A percentile compares a stretch with the other conserved stretches of the same genome.
phyloP scores from a whole-genome alignment of 495 filamentous ascomycete species.

The Talaromyces adpressus region DNA sequence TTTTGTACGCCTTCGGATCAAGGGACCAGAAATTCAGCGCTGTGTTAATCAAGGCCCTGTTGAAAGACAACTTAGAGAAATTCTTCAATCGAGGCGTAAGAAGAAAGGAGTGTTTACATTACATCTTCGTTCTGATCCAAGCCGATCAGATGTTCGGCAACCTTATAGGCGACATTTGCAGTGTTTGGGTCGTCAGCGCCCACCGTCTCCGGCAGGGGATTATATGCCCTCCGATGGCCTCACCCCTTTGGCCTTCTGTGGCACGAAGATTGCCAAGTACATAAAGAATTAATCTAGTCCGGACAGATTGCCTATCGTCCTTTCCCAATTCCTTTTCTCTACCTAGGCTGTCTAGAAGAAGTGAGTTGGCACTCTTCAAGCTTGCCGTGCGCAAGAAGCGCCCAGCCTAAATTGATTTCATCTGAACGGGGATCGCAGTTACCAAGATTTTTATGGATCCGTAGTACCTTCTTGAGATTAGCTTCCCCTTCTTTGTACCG shows the following conservation, averaged over 20 bases:
- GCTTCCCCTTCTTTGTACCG: background rate
- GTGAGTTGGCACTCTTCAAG: background rate
- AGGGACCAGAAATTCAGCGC: conserved; percentile 16
- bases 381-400: background rate
- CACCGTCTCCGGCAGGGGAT: conserved; percentile 18
- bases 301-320: conserved; percentile 16
- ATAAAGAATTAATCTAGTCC: conserved; percentile 24
- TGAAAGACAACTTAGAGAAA: background rate
- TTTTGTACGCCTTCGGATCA: conserved; percentile 13
- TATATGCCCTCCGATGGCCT: conserved; percentile 17
- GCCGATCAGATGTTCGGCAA: conserved; percentile 23
- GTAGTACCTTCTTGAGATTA: conserved; percentile 2
- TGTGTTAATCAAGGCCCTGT: conserved; percentile 16
- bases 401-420: conserved; percentile 1
- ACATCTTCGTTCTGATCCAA: conserved; percentile 12
- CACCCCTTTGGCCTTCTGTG: conserved; percentile 12
- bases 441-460: conserved; percentile 11
- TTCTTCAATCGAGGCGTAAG: background rate
- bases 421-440: conserved; percentile 11
- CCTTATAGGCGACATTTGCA: conserved; percentile 17
- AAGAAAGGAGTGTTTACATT: conserved; percentile 15
- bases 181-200: conserved; percentile 22
- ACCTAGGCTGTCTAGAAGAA: conserved; percentile 10
- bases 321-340: conserved; percentile 12
- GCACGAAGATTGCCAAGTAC: conserved; percentile 20